Percentiles rank a stretch among this genome's conserved stretches.
phyloP scores from a whole-genome alignment of 2,329 filamentous ascomycete genomes.

The Microascus cirrosus region DNA sequence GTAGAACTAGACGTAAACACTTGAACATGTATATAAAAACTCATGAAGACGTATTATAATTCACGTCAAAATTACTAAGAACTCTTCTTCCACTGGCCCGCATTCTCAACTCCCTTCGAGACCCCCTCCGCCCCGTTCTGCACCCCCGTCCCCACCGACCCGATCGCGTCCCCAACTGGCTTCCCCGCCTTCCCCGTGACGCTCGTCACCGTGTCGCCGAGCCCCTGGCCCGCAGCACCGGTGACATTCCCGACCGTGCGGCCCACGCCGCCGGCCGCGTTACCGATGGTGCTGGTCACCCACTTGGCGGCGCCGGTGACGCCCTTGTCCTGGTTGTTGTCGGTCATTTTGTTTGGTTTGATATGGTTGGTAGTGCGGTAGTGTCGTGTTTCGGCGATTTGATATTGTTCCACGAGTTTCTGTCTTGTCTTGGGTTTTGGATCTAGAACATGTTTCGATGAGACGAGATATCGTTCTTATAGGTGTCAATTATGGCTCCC shows the following conservation, averaged over 20 bases:
- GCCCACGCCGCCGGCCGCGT: constrained; percentile 26
- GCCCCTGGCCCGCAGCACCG: constrained; percentile 41
- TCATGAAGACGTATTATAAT: not conserved
- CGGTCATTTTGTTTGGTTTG: not conserved
- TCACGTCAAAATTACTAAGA: not conserved
- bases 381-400: too few relatives aligned
- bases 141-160: constrained; percentile 39
- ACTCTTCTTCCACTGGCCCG: constrained; percentile 43
- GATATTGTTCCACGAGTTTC: too few relatives aligned
- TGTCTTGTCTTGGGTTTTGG: not conserved
- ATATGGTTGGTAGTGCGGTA: not conserved
- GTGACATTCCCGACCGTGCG: constrained; percentile 28
- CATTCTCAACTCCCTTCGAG: constrained; percentile 44
- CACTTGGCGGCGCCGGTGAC: constrained; percentile 24
- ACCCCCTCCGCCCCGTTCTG: constrained; percentile 37
- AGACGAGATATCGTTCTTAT: too few relatives aligned
- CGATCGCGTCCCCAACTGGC: constrained; percentile 43
- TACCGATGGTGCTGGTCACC: constrained; percentile 26
- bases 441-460: not conserved
- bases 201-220: constrained; percentile 43
- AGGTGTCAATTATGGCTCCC: too few relatives aligned
- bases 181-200: constrained; percentile 41
- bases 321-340: constrained; percentile 8
- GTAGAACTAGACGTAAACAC: not conserved
- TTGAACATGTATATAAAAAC: not conserved